phyloP scores from a whole-genome alignment of 2,329 filamentous ascomycete genomes.

The Seiridium cupressi region DNA sequence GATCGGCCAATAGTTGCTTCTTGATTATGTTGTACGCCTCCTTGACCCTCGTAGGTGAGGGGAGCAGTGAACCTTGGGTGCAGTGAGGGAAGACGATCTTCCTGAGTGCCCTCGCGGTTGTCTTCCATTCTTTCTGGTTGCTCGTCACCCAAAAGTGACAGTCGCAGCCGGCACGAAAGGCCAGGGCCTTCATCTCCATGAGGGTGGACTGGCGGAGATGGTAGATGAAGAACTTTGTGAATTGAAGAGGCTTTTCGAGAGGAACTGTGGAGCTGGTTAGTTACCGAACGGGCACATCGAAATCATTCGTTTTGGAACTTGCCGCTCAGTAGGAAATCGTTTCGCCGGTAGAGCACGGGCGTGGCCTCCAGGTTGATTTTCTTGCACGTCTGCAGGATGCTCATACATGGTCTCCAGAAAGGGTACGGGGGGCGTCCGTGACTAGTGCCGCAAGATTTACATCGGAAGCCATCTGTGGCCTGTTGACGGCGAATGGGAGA shows the following conservation, averaged over 20 bases:
- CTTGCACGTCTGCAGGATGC: slow-evolving; percentile 28
- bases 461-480: slow-evolving; percentile 5
- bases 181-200: slow-evolving; percentile 11
- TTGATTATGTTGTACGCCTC: slow-evolving; percentile 1
- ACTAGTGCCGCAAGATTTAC: background rate
- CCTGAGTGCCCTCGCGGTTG: slow-evolving; percentile 10
- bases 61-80: slow-evolving; percentile 2
- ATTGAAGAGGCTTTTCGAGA: slow-evolving; percentile 3
- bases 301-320: background rate
- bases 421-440: background rate
- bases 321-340: slow-evolving; percentile 25
- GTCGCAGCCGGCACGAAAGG: slow-evolving; percentile 16
- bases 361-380: slow-evolving; percentile 27
- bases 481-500: slow-evolving; percentile 11
- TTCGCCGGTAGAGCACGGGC: slow-evolving; percentile 26
- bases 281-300: background rate
- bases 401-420: slow-evolving; percentile 17
- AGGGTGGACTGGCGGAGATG: slow-evolving; percentile 18
- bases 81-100: slow-evolving; percentile 9
- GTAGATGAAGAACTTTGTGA: slow-evolving; percentile 17
- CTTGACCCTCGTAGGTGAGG: slow-evolving; percentile 3
- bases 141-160: slow-evolving; percentile 11
- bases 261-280: background rate
- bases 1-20: background rate
- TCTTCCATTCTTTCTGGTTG: slow-evolving; percentile 8